Conservation (phyloP, 164 flowering plant genomes). For the Saururus chinensis region DNA sequence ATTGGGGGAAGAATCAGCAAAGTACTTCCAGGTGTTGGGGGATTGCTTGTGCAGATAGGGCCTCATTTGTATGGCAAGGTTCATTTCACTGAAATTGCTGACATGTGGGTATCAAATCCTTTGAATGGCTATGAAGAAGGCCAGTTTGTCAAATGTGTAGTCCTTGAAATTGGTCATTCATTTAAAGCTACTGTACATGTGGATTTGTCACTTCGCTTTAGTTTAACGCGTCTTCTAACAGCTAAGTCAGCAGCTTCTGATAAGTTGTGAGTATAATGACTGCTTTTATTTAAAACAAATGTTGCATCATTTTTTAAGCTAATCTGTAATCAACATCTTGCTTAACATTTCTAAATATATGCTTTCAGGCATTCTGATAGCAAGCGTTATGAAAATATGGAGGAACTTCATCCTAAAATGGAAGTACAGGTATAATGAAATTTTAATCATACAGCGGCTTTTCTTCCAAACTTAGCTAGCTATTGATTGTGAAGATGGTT, state of each 20-base stretch:
- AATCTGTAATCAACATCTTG: not conserved
- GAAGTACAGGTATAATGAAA: slow-evolving; percentile 75
- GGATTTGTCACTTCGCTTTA: slow-evolving; percentile 68
- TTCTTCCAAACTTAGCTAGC: too few relatives aligned
- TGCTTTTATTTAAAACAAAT: not conserved
- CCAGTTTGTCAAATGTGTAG: slow-evolving; percentile 83
- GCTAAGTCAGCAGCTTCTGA: slow-evolving; percentile 6
- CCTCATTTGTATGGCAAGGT: slow-evolving; percentile 76
- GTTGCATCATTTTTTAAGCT: not conserved
- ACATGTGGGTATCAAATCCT: slow-evolving; percentile 61
- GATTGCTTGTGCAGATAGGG: slow-evolving; percentile 73
- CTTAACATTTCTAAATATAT: slow-evolving; percentile 1
- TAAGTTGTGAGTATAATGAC: slow-evolving; percentile 23
- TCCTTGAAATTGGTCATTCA: slow-evolving; percentile 47
- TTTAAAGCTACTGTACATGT: slow-evolving; percentile 46
- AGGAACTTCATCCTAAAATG: slow-evolving; percentile 65
- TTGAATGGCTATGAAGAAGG: slow-evolving; percentile 63
- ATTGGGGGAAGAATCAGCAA: slow-evolving; percentile 73
- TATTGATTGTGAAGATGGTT: too few relatives aligned
- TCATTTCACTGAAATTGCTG: slow-evolving; percentile 69
- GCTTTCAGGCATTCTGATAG: slow-evolving; percentile 21
- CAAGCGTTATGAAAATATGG: slow-evolving; percentile 36
- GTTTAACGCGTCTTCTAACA: slow-evolving; percentile 18
- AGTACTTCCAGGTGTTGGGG: slow-evolving; percentile 81
- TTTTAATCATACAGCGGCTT: too few relatives aligned